A percentile compares a stretch with the other conserved stretches of the same genome.
phyloP scores from a whole-genome alignment of 2,329 filamentous ascomycete species.

The Sarocladiaceae sp. region DNA sequence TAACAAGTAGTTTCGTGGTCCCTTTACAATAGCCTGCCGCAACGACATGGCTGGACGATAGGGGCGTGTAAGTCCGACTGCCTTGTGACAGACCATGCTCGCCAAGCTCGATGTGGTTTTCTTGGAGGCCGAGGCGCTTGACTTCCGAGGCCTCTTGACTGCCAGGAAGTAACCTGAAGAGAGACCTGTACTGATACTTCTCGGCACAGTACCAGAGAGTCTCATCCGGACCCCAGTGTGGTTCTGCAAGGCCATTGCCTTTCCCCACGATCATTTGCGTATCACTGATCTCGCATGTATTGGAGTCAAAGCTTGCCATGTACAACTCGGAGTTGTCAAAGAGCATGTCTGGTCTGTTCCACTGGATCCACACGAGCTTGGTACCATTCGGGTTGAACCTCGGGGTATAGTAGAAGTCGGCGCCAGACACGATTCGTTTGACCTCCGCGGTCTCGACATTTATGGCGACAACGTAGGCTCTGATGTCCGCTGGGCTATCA shows the following conservation, averaged over 20 bases:
- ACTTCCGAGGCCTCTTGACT: slow-evolving; percentile 24
- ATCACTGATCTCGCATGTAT: slow-evolving; percentile 25
- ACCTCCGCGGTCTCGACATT: slow-evolving; percentile 36
- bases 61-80: slow-evolving; percentile 35
- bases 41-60: slow-evolving; percentile 30
- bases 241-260: slow-evolving; percentile 41
- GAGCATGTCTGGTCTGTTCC: slow-evolving; percentile 50
- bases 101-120: slow-evolving; percentile 35
- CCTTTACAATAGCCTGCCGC: slow-evolving; percentile 29
- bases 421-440: slow-evolving; percentile 33
- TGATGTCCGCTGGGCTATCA: slow-evolving; percentile 26
- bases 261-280: slow-evolving; percentile 31
- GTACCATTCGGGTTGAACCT: slow-evolving; percentile 42
- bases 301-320: slow-evolving; percentile 29
- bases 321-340: slow-evolving; percentile 44
- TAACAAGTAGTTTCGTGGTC: slow-evolving; percentile 28
- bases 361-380: slow-evolving; percentile 48
- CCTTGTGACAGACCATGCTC: slow-evolving; percentile 25
- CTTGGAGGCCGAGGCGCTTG: slow-evolving; percentile 27
- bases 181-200: slow-evolving; percentile 39
- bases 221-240: slow-evolving; percentile 46
- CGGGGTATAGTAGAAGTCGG: slow-evolving; percentile 50
- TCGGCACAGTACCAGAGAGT: slow-evolving; percentile 45
- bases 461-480: slow-evolving; percentile 35
- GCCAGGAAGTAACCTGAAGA: slow-evolving; percentile 34